Evolutionary conservation across 306 rosid genomes (phyloP), one percentile per base, ranked within the genome.

Genomic region (Vigna radiata): DNA sequence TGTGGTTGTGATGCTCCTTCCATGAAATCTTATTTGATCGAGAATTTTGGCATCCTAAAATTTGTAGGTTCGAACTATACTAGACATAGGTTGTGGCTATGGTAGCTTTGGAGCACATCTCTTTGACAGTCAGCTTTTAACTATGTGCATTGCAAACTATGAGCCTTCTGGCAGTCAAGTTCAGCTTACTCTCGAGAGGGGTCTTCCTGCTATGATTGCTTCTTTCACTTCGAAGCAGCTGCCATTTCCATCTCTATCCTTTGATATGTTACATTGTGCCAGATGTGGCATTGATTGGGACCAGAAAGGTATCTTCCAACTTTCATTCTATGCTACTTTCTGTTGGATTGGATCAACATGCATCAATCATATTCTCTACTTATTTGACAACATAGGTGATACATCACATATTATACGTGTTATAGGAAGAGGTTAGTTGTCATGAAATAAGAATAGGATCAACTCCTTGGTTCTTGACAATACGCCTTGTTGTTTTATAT

Each of bases 61-160:
- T 83, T 81, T 81, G 56, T 89, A 96, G 99, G 91, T 96, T 65
- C 90, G 97, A 85, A 91, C 92, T 65, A 85, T 96, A 83, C 84
- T 96, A 81, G 99, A 96, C 86, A 85, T 96, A 50, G 99, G 97
- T 64, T 96, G 99, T 81, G 99, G 99, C 68, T 96, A 88, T 81
- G 99, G 99, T 70, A 96, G 98, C 89, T 92, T 92, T 79, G 99
- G 99, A 73, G 99, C 97, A 7, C 99, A 96, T 87, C 97, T 96
- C 63, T 91, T 86, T 79, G 85, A 95, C 50, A 88, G 90, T 87
- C 89, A 96, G 68, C 90, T 96, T 80, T 68, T 96, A 75, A 96
- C 99, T 25, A 81, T 89, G 92, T 96, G 99, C 88, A 83, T 96
- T 74, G 99, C 99, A 72, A 87, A 88, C 83, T 92, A 92, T 77